Evolutionary conservation across 1,284 basidiomycete species (phyloP).

Genomic region (Cutaneotrichosporon sp.): DNA sequence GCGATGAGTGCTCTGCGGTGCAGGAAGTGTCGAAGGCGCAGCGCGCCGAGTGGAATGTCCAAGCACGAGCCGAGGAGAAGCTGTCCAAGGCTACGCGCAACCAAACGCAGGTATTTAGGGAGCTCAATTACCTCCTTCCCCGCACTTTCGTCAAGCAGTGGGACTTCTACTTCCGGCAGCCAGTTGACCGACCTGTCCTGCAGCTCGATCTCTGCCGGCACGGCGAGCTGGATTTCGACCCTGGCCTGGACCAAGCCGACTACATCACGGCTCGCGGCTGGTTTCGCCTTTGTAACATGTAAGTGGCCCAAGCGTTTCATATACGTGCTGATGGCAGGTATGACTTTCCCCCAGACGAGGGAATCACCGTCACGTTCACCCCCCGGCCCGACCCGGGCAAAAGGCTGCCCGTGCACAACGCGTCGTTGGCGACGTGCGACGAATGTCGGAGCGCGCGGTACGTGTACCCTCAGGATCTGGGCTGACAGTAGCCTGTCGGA

Average conservation of each 20-base stretch:
- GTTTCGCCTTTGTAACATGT: constrained; percentile 23
- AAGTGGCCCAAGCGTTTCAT: constrained; percentile 2
- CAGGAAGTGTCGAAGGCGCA: background rate
- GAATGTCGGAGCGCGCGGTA: constrained; percentile 14
- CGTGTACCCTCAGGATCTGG: background rate
- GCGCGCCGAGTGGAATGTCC: background rate
- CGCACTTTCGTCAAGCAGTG: constrained; percentile 22
- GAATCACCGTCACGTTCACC: constrained; percentile 19
- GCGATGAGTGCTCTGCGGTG: constrained; percentile 15
- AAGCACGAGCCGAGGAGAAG: constrained; percentile 9
- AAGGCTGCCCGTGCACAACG: background rate
- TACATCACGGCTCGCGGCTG: constrained; percentile 26
- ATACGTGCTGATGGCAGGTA: constrained; percentile 17
- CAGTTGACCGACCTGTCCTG: constrained; percentile 8
- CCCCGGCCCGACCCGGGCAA: constrained; percentile 3
- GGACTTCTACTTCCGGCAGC: constrained; percentile 15
- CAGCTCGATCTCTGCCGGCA: constrained; percentile 33
- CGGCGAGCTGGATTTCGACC: constrained; percentile 36
- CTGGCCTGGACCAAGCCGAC: constrained; percentile 18
- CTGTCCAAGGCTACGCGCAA: constrained; percentile 6
- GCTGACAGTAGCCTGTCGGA: constrained; percentile 12
- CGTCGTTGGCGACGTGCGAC: constrained; percentile 11
- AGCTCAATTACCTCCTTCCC: constrained; percentile 29
- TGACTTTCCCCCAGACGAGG: constrained; percentile 13
- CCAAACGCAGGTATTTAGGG: constrained; percentile 10